These are phyloP conservation scores for Venturiaceae sp. DNA, from an alignment of 2,329 filamentous ascomycete genomes.

Conservation along the genomic window DNA sequence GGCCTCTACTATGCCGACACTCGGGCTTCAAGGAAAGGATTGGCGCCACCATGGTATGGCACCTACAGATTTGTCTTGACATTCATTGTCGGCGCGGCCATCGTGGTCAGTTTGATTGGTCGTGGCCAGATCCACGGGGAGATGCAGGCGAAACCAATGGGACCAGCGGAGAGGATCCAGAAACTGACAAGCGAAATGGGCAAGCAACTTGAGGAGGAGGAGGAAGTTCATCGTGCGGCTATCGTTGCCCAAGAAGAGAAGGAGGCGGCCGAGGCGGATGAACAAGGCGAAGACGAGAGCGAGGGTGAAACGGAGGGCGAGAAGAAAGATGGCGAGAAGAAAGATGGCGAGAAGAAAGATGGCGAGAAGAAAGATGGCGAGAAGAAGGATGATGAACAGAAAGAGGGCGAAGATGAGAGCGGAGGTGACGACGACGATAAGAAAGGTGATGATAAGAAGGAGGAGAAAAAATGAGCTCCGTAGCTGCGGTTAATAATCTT, in stretches of 20 bases:
- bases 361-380: not conserved
- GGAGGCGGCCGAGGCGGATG: not conserved
- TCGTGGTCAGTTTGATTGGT: constrained; percentile 72
- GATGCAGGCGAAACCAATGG: constrained; percentile 23
- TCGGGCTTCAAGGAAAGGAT: constrained; percentile 61
- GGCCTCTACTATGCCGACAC: constrained; percentile 79
- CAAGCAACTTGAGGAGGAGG: constrained; percentile 18
- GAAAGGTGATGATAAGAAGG: no score
- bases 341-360: not conserved
- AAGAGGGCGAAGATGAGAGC: no score
- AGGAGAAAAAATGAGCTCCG: no score
- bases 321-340: not conserved
- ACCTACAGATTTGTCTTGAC: constrained; percentile 90
- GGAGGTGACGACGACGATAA: no score
- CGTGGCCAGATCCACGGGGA: constrained; percentile 62
- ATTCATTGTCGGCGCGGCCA: constrained; percentile 74
- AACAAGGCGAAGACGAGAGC: not conserved
- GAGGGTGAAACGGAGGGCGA: not conserved
- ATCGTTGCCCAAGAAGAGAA: not conserved
- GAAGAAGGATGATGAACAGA: constrained; percentile 1
- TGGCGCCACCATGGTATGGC: constrained; percentile 77
- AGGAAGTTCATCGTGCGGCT: constrained; percentile 13
- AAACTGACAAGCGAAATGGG: constrained; percentile 15
- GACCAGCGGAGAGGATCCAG: constrained; percentile 1
- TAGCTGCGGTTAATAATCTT: no score